phyloP scores from a whole-genome alignment of 2,329 filamentous ascomycete species.

The Allantophomopsis cytisporea region DNA sequence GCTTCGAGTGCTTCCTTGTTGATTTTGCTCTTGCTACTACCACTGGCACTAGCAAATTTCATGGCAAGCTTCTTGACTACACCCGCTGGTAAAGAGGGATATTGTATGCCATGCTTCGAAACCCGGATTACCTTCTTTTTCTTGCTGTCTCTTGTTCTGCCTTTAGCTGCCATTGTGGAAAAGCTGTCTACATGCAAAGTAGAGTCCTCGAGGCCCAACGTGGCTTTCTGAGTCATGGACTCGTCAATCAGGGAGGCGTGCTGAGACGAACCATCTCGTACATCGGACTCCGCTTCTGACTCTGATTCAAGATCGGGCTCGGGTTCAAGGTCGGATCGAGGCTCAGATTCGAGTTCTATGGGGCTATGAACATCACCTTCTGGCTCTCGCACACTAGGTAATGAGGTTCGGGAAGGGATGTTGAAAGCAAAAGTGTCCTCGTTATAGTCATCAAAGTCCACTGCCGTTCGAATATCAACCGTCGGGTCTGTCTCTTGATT shows the following conservation, averaged over 20 bases:
- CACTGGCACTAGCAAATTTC: constrained; percentile 54
- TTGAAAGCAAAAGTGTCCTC: too few relatives aligned
- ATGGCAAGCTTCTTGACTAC: constrained; percentile 65
- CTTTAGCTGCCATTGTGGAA: background rate
- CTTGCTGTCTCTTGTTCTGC: constrained; percentile 9
- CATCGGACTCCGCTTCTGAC: too few relatives aligned
- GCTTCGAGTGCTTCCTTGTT: constrained; percentile 60
- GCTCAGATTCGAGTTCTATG: too few relatives aligned
- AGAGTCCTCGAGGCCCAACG: background rate
- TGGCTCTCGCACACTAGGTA: too few relatives aligned
- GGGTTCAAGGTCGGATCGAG: too few relatives aligned
- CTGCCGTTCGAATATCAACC: background rate
- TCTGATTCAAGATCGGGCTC: too few relatives aligned
- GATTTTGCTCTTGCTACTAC: constrained; percentile 53
- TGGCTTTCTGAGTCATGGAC: too few relatives aligned
- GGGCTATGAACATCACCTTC: too few relatives aligned
- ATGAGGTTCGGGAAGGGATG: too few relatives aligned
- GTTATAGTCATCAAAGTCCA: too few relatives aligned
- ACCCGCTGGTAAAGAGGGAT: constrained; percentile 58
- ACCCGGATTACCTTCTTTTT: constrained; percentile 38
- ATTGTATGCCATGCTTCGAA: constrained; percentile 62
- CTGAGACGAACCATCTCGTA: too few relatives aligned
- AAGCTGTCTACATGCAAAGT: background rate
- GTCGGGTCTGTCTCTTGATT: background rate
- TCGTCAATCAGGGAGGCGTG: too few relatives aligned